Base-by-base conservation (phyloP, 495 filamentous ascomycete species). In the Bryoglossum gracile region DNA sequence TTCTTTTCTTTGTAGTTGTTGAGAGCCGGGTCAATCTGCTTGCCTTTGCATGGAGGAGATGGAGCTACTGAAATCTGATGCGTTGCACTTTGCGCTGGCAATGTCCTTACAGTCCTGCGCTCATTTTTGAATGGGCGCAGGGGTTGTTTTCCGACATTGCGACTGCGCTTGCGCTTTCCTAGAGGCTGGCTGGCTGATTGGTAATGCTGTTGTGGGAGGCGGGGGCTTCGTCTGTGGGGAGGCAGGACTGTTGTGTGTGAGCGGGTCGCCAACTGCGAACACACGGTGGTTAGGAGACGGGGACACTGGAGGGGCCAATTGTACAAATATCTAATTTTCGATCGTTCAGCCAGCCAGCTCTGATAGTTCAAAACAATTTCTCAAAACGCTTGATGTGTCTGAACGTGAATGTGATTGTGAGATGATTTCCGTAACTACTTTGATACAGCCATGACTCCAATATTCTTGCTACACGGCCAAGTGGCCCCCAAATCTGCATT, bases 271-370 rank as follows among this genome's bases (percentile, higher is more conserved):
- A 59, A 59, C 56, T 46, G 48, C 22, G 26, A n/a, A 19, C 43
- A 37, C 32, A 35, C 39, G 19, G 18, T 32, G 25, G 21, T 33
- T 40, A 39, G n/a, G 43, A 33, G 13, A 32, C 18, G 30, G 48
- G 40, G 40, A 9, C 18, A 26, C 17, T 13, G 32, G 30, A 5
- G 46, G 38, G n/a, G 25, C 48, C n/a, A n/a, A 55, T 59, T 59
- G 56, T 59, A 59, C 56, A 59, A 59, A 59, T 54, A 58, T 51
- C 25, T 48, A 46, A 55, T 55, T n/a, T n/a, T 52, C 44, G 24
- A 13, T 52, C 24, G 26, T 36, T 19, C 44, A 38, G 56, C 51
- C 52, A 59, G 56, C 52, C 52, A 55, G 56, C 56, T 40, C 41
- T 44, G 46, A 43, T 46, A 48, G 36, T 54, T 54, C 32, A 54